Evolutionary conservation across 1,284 basidiomycete genomes (phyloP).

Genomic region (Malassezia globosa): DNA sequence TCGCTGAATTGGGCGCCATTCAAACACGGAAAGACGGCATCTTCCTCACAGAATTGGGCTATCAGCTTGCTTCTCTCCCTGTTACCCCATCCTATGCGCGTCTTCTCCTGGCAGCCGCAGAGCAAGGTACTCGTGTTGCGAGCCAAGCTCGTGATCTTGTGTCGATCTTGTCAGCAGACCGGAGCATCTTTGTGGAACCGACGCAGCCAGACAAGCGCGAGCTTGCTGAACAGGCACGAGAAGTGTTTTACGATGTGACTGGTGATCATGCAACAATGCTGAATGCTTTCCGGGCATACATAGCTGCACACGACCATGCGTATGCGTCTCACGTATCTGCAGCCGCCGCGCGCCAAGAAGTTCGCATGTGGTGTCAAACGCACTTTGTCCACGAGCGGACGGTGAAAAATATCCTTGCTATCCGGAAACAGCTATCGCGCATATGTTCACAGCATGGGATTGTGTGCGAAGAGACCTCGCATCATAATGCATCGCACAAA

Average conservation of each 20-base stretch:
- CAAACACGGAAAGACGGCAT: conserved; percentile 10
- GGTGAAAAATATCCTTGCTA: conserved; percentile 31
- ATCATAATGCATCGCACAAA: background rate
- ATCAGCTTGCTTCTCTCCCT: conserved; percentile 35
- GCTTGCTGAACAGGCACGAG: conserved; percentile 48
- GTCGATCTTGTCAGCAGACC: conserved; percentile 35
- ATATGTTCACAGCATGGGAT: conserved; percentile 35
- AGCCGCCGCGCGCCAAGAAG: conserved; percentile 8
- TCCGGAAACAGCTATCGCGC: conserved; percentile 31
- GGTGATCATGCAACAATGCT: conserved; percentile 43
- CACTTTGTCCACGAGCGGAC: conserved; percentile 36
- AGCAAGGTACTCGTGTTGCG: conserved; percentile 24
- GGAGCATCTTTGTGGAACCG: conserved; percentile 29
- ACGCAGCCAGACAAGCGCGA: conserved; percentile 28
- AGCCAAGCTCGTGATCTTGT: conserved; percentile 40
- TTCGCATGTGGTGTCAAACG: conserved; percentile 31
- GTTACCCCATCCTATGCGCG: conserved; percentile 35
- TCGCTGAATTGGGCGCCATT: conserved; percentile 39
- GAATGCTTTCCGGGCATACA: conserved; percentile 43
- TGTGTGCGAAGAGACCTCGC: conserved; percentile 24
- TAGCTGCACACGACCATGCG: conserved; percentile 15
- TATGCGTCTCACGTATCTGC: background rate
- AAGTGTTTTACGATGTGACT: conserved; percentile 25
- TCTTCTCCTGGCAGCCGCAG: conserved; percentile 32
- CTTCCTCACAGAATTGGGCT: conserved; percentile 30